Percentiles rank a stretch among this genome's conserved stretches.
Evolutionary conservation across 192 early-diverging fungal genomes (phyloP).

Genomic region (Coemansia sp.): DNA sequence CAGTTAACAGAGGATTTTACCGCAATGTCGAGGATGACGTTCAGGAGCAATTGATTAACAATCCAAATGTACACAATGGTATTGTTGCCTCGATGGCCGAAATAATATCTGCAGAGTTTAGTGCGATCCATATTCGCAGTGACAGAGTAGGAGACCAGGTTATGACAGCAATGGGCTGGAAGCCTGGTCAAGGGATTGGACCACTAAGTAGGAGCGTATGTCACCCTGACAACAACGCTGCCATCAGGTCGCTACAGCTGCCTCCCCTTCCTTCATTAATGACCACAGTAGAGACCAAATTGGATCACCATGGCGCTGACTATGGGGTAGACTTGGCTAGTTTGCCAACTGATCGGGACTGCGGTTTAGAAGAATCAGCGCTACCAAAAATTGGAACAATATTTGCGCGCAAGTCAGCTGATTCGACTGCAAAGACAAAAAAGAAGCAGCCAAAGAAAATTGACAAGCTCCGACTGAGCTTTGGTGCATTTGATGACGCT

Average conservation of each 20-base stretch:
- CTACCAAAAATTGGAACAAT: conserved; percentile 23
- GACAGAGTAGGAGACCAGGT: conserved; percentile 57
- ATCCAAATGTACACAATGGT: background rate
- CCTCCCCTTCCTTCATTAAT: background rate
- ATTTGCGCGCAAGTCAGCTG: conserved; percentile 14
- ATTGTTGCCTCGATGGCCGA: background rate
- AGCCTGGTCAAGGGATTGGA: conserved; percentile 82
- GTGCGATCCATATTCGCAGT: no score
- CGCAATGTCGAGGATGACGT: background rate
- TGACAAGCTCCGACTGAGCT: conserved; percentile 26
- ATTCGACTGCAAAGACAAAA: background rate
- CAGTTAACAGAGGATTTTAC: conserved; percentile 6
- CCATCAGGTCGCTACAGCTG: no score
- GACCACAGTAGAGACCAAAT: background rate
- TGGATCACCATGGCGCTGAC: conserved; percentile 19
- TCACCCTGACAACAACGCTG: background rate
- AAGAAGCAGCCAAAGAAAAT: conserved; percentile 7
- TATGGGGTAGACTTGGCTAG: conserved; percentile 22
- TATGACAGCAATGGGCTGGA: conserved; percentile 83
- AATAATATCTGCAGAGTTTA: background rate
- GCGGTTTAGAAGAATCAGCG: background rate
- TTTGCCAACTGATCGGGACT: background rate
- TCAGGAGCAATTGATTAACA: background rate
- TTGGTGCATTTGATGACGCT: conserved; percentile 21
- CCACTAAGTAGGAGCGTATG: conserved; percentile 39